These are phyloP conservation scores for Mycena venus DNA, from an alignment of 768 basidiomycete species.

Conservation along the genomic window DNA sequence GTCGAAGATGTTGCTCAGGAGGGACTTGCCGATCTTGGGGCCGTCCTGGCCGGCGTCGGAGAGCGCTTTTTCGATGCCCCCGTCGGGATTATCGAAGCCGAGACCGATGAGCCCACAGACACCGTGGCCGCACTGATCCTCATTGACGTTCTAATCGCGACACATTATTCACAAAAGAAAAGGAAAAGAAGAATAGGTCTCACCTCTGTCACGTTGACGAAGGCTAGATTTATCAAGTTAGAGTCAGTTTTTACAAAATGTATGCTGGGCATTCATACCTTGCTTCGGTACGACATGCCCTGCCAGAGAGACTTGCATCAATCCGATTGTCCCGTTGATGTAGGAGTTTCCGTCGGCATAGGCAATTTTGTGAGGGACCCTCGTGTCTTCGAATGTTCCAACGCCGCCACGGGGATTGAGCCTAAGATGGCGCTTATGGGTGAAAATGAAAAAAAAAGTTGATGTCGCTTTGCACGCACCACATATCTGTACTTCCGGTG, in stretches of 20 bases:
- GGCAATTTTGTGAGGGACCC: neutral
- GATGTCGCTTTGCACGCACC: neutral
- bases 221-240: neutral
- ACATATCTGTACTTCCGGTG: neutral
- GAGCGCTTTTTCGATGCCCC: neutral
- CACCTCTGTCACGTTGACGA: neutral
- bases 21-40: neutral
- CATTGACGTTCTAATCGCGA: too few species aligned
- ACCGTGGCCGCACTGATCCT: neutral
- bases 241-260: neutral
- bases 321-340: neutral
- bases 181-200: too few species aligned
- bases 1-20: neutral
- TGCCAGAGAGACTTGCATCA: neutral
- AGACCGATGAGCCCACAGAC: neutral
- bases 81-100: neutral
- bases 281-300: neutral
- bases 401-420: neutral
- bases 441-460: too few species aligned
- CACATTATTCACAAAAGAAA: too few species aligned
- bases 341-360: neutral
- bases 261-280: neutral
- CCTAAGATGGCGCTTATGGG: neutral
- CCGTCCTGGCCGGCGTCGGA: neutral
- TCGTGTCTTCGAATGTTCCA: neutral